Percentiles rank a stretch among this genome's conserved stretches.
phyloP scores from a whole-genome alignment of 192 early-diverging fungal genomes.

The Geosiphon pyriformis region DNA sequence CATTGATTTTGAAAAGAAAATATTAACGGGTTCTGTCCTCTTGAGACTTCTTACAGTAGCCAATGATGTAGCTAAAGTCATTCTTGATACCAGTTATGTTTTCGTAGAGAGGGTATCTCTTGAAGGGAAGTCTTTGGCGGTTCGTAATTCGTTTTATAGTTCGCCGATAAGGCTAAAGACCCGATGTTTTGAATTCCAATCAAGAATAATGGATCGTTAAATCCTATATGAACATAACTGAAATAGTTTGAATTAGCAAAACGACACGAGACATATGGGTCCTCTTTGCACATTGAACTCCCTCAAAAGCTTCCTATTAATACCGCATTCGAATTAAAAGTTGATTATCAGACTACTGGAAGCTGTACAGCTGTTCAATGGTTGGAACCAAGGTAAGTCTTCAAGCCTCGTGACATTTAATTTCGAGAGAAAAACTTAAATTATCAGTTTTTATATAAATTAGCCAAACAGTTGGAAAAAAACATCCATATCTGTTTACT shows the following conservation, averaged over 20 bases:
- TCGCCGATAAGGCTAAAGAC: too few relatives aligned
- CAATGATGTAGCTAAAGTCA: slow-evolving; percentile 50
- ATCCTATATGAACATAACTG: neutral
- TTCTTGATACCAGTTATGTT: slow-evolving; percentile 69
- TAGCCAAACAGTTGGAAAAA: slow-evolving; percentile 90
- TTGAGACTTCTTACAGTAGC: slow-evolving; percentile 54
- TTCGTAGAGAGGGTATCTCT: slow-evolving; percentile 39
- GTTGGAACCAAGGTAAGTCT: slow-evolving; percentile 62
- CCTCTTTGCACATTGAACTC: slow-evolving; percentile 63
- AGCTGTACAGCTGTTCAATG: slow-evolving; percentile 90
- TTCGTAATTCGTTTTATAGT: slow-evolving; percentile 26
- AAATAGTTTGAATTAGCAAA: slow-evolving; percentile 47
- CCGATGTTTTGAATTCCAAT: too few relatives aligned
- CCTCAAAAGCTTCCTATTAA: slow-evolving; percentile 36
- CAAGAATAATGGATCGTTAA: neutral
- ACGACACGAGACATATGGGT: slow-evolving; percentile 63
- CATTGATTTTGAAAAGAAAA: slow-evolving; percentile 70
- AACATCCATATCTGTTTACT: slow-evolving; percentile 92
- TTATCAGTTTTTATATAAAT: neutral
- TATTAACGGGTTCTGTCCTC: slow-evolving; percentile 59
- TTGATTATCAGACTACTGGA: slow-evolving; percentile 75
- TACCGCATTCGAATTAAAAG: slow-evolving; percentile 48
- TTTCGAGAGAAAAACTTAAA: too few relatives aligned
- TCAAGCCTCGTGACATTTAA: too few relatives aligned
- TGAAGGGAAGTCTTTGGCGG: slow-evolving; percentile 23